A percentile compares a stretch with the other conserved stretches of the same genome.
These are phyloP conservation scores for Aspergillus carbonarius DNA, from an alignment of 2,329 filamentous ascomycete species.

Conservation along the genomic window DNA sequence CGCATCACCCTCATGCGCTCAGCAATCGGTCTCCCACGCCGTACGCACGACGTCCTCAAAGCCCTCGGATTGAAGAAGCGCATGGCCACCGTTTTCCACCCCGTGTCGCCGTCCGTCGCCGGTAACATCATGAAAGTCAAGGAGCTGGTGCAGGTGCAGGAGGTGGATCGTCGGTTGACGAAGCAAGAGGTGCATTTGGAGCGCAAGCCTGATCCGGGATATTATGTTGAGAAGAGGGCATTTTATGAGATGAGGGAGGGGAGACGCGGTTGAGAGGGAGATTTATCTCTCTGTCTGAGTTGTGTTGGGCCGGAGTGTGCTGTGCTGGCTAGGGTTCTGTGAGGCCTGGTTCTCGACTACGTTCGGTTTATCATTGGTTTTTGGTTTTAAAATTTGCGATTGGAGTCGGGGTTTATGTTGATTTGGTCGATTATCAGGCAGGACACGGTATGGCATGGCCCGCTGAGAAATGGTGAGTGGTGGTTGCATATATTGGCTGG, in stretches of 20 bases:
- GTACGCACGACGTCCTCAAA: conserved; percentile 75
- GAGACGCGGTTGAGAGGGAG: conserved; percentile 6
- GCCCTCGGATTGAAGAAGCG: conserved; percentile 84
- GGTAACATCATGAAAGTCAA: conserved; percentile 94
- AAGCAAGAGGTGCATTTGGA: conserved; percentile 67
- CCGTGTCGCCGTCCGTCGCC: conserved; percentile 74
- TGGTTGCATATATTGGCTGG: neutral
- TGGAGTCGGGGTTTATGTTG: conserved; percentile 10
- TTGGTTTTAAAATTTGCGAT: neutral
- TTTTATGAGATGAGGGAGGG: conserved; percentile 23
- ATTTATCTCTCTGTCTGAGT: neutral
- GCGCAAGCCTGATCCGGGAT: conserved; percentile 75
- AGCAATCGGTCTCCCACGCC: conserved; percentile 80
- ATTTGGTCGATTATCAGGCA: conserved; percentile 1
- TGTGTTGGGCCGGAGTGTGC: neutral
- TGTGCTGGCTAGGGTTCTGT: neutral
- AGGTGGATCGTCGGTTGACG: conserved; percentile 67
- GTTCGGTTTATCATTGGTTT: neutral
- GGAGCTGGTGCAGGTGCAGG: conserved; percentile 79
- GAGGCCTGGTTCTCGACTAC: neutral
- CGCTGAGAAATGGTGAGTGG: neutral
- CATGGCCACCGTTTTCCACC: conserved; percentile 85
- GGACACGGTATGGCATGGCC: neutral
- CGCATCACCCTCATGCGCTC: conserved; percentile 87
- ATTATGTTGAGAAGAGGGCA: conserved; percentile 67